These are phyloP conservation scores for Hyphochytrium catenoides DNA, from an alignment of 352 stramenopile species.

Conservation along the genomic window DNA sequence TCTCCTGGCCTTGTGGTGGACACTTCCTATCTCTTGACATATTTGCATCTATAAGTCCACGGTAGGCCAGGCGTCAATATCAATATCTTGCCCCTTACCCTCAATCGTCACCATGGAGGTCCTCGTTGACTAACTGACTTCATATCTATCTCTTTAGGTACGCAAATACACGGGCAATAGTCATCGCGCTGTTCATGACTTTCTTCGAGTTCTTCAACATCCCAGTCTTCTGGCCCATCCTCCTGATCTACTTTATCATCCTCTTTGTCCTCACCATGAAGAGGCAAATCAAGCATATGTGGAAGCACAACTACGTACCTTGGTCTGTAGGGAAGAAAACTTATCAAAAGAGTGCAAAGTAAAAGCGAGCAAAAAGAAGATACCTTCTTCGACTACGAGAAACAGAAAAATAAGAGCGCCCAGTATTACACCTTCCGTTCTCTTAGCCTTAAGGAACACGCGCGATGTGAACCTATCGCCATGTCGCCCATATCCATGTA, in stretches of 20 bases:
- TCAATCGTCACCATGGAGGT: background rate
- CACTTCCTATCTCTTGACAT: too few relatives aligned
- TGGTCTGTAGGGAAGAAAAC: conserved; percentile 87
- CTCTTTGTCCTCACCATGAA: conserved; percentile 98
- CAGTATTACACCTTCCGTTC: too few relatives aligned
- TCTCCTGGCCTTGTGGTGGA: too few relatives aligned
- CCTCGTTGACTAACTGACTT: background rate
- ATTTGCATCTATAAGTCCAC: conserved; percentile 18
- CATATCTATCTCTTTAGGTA: too few relatives aligned
- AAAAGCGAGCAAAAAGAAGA: too few relatives aligned
- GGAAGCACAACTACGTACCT: conserved; percentile 97
- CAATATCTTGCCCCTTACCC: conserved; percentile 1
- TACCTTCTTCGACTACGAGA: too few relatives aligned
- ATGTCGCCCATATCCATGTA: too few relatives aligned
- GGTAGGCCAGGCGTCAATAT: background rate
- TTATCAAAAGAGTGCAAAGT: too few relatives aligned
- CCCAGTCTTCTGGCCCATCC: conserved; percentile 96
- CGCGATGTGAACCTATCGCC: too few relatives aligned
- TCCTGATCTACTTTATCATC: conserved; percentile 96
- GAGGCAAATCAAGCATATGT: conserved; percentile 98
- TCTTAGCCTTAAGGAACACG: too few relatives aligned
- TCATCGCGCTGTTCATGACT: conserved; percentile 85
- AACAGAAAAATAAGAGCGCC: too few relatives aligned
- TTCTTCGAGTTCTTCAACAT: conserved; percentile 96
- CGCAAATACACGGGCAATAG: conserved; percentile 56